Base-by-base conservation (phyloP, 1,284 basidiomycete genomes). In the Anthracocystis walkeri region DNA sequence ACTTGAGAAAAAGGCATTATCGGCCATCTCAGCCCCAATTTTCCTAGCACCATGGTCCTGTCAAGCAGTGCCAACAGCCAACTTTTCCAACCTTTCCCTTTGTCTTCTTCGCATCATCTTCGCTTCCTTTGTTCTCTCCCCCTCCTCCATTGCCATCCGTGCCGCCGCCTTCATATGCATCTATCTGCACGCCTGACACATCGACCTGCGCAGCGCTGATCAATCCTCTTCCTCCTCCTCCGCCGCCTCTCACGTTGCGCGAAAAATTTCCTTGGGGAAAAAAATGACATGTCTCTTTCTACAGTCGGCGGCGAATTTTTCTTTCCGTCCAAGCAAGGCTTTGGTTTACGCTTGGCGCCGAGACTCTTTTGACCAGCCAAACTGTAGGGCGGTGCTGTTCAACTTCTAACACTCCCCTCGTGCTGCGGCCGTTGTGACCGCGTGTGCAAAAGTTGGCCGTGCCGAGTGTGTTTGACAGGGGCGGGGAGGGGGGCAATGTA, bases 251-350 rank as follows among this genome's bases (percentile, higher is more conserved):
- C 16, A n/a, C n/a, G 18, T n/a, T 29, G 23, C 23, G 44, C 8
- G 16, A 2, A 5, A 4, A 29, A 2, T 29, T 29, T 18, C 14
- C 2, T 10, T 25, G 10, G 7, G 6, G 45, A 16, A 8, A 2
- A 18, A 48, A 48, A 29, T 57, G 42, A 57, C 55, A 44, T 45
- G 55, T 46, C 55, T 25, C 55, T 21, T 57, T 38, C 42, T 33
- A 38, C 31, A 23, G 55, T 48, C 42, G 50, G 35, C n/a, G 6
- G 31, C 35, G 14, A 52, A 18, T 21, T 52, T 40, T 25, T 7
- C 21, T 23, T 14, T 8, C 20, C 21, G 4, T 16, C 35, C 33
- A 21, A 18, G 21, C 33, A 45, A 21, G 21, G 44, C 49, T 14
- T 25, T 25, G 20, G 12, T 23, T 40, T 21, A 27, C 18, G 14